Evolutionary conservation across 768 basidiomycete species (phyloP).

Genomic region (Pholiota microspora): DNA sequence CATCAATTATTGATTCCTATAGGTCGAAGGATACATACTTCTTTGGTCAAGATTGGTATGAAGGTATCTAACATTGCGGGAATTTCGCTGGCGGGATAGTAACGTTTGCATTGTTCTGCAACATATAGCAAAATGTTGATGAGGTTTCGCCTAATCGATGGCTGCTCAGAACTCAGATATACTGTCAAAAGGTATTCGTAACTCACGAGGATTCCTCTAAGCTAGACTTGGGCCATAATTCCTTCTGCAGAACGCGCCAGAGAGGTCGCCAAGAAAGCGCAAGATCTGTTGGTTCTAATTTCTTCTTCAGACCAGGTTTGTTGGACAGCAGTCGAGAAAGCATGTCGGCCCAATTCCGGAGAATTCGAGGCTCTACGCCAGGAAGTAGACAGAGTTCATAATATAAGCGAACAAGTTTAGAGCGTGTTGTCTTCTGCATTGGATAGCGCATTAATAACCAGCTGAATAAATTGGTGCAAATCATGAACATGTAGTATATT

Average conservation of each 20-base stretch:
- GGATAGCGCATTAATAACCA: slow-evolving; percentile 86
- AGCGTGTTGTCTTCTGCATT: slow-evolving; percentile 63
- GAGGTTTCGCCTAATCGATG: slow-evolving; percentile 50
- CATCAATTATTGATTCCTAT: neutral
- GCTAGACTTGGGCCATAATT: slow-evolving; percentile 70
- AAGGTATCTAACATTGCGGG: slow-evolving; percentile 70
- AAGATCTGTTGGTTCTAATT: slow-evolving; percentile 65
- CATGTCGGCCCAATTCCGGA: slow-evolving; percentile 79
- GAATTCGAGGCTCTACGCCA: slow-evolving; percentile 68
- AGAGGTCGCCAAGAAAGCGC: slow-evolving; percentile 72
- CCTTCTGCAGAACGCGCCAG: slow-evolving; percentile 73
- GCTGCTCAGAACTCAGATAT: slow-evolving; percentile 1
- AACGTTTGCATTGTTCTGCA: slow-evolving; percentile 70
- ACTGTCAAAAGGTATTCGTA: neutral
- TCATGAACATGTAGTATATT: slow-evolving; percentile 1
- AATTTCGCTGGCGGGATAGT: slow-evolving; percentile 65
- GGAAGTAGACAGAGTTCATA: slow-evolving; percentile 78
- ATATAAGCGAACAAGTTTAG: slow-evolving; percentile 71
- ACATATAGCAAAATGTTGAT: slow-evolving; percentile 72
- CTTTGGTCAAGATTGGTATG: slow-evolving; percentile 66
- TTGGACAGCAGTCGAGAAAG: slow-evolving; percentile 66
- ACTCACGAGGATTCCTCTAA: slow-evolving; percentile 58
- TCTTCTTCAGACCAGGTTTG: slow-evolving; percentile 63
- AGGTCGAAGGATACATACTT: slow-evolving; percentile 43
- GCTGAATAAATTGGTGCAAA: slow-evolving; percentile 35